Evolutionary conservation across 2,329 filamentous ascomycete genomes (phyloP).

Genomic region (Didymellaceae sp.): DNA sequence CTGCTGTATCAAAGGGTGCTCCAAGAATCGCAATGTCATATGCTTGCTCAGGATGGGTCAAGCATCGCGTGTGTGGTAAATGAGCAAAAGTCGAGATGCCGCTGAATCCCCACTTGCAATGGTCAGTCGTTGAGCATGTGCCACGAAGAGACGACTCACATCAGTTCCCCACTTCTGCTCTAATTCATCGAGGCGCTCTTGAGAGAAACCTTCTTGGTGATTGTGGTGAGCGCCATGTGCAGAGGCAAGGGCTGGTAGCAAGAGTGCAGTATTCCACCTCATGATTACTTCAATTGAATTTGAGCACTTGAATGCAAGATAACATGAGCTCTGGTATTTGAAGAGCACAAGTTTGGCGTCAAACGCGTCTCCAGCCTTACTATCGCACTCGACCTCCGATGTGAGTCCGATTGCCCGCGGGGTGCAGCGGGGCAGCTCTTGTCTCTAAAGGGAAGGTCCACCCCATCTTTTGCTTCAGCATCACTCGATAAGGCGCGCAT

Average conservation of each 20-base stretch:
- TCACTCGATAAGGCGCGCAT: no score
- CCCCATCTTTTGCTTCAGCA: not conserved
- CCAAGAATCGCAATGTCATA: slow-evolving; percentile 59
- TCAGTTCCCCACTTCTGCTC: slow-evolving; percentile 52
- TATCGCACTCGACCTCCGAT: slow-evolving; percentile 8
- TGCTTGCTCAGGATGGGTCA: slow-evolving; percentile 52
- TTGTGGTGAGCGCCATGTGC: slow-evolving; percentile 29
- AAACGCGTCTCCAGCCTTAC: slow-evolving; percentile 13
- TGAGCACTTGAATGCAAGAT: not conserved
- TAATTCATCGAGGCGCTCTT: slow-evolving; percentile 41
- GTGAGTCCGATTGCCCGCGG: slow-evolving; percentile 12
- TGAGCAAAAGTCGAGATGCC: slow-evolving; percentile 68
- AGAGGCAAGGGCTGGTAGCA: slow-evolving; percentile 10
- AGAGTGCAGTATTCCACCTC: slow-evolving; percentile 11
- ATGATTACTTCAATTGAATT: not conserved
- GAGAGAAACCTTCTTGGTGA: slow-evolving; percentile 39
- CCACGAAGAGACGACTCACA: slow-evolving; percentile 26
- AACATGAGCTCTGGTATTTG: slow-evolving; percentile 5
- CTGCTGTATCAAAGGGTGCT: slow-evolving; percentile 58
- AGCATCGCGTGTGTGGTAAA: slow-evolving; percentile 55
- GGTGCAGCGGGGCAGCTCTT: slow-evolving; percentile 12
- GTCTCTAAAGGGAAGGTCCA: slow-evolving; percentile 16
- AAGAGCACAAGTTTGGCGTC: slow-evolving; percentile 7
- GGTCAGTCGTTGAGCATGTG: slow-evolving; percentile 10
- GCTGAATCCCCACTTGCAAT: slow-evolving; percentile 66